Evolutionary conservation across 2,329 filamentous ascomycete genomes (phyloP).

Genomic region (Trichoderma semiorbis): DNA sequence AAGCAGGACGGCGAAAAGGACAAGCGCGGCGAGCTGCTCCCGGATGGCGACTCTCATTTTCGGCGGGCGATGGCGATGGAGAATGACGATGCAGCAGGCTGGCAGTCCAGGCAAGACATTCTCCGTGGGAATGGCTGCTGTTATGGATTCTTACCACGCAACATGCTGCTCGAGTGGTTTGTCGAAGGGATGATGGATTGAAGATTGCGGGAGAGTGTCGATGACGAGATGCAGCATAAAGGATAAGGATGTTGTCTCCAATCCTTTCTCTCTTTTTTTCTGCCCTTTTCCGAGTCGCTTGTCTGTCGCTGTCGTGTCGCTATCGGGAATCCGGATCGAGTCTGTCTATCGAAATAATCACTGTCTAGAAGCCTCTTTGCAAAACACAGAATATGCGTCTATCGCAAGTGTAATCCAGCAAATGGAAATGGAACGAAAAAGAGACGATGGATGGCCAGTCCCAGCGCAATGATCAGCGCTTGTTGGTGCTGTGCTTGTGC

Average conservation of each 20-base stretch:
- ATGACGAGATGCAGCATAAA: neutral
- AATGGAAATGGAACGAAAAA: neutral
- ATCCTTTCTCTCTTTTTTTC: neutral
- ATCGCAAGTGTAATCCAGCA: neutral
- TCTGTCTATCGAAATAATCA: neutral
- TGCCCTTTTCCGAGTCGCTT: neutral
- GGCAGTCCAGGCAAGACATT: slow-evolving; percentile 8
- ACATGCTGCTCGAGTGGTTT: neutral
- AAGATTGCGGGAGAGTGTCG: neutral
- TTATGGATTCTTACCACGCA: neutral
- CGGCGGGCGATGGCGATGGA: neutral
- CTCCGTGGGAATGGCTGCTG: neutral
- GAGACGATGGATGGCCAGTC: neutral
- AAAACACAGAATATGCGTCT: neutral
- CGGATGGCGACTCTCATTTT: slow-evolving; percentile 81
- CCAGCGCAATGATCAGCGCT: neutral
- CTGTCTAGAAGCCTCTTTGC: neutral
- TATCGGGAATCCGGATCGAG: neutral
- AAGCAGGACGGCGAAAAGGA: slow-evolving; percentile 70
- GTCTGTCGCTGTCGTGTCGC: neutral
- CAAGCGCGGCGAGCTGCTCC: slow-evolving; percentile 78
- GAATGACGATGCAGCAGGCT: neutral
- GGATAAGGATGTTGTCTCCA: neutral
- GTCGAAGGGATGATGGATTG: neutral
- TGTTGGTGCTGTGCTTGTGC: neutral